phyloP scores from a whole-genome alignment of 2,329 filamentous ascomycete genomes.

The Elsinoe ampelina region DNA sequence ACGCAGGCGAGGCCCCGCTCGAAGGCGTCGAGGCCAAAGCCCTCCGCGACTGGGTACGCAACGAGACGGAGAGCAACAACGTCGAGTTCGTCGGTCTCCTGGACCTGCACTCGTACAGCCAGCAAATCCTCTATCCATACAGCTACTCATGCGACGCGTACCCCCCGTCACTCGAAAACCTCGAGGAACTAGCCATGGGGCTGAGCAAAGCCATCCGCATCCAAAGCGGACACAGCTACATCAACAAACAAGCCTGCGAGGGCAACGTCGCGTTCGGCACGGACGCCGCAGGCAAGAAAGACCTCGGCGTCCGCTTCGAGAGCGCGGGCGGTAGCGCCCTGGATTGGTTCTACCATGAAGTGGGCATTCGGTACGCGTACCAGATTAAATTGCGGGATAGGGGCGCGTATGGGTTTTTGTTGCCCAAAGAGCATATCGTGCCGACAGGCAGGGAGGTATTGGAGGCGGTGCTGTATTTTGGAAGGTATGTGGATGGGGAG shows the following conservation, averaged over 20 bases:
- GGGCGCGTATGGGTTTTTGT: constrained; percentile 85
- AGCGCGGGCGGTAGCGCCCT: constrained; percentile 74
- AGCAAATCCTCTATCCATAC: constrained; percentile 89
- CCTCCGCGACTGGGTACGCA: constrained; percentile 73
- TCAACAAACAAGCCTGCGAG: constrained; percentile 75
- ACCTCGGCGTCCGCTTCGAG: constrained; percentile 51
- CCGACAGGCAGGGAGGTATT: constrained; percentile 84
- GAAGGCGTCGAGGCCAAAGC: constrained; percentile 68
- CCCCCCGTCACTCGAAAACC: constrained; percentile 81
- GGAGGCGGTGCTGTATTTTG: constrained; percentile 73
- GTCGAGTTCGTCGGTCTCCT: constrained; percentile 74
- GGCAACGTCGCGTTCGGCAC: constrained; percentile 50
- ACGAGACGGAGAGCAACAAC: constrained; percentile 61
- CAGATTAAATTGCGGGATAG: constrained; percentile 92
- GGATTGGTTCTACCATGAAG: constrained; percentile 90
- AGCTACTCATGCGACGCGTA: constrained; percentile 69
- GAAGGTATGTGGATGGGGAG: constrained; percentile 58
- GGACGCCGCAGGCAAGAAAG: constrained; percentile 26
- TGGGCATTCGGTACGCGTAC: constrained; percentile 75
- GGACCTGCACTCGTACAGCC: constrained; percentile 90
- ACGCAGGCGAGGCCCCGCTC: constrained; percentile 74
- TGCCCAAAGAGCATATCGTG: constrained; percentile 78
- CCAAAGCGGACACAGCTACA: constrained; percentile 46
- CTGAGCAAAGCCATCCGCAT: constrained; percentile 80
- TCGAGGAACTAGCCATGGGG: constrained; percentile 81